phyloP scores from a whole-genome alignment of 345 rosid genomes.

The Litchi chinensis region DNA sequence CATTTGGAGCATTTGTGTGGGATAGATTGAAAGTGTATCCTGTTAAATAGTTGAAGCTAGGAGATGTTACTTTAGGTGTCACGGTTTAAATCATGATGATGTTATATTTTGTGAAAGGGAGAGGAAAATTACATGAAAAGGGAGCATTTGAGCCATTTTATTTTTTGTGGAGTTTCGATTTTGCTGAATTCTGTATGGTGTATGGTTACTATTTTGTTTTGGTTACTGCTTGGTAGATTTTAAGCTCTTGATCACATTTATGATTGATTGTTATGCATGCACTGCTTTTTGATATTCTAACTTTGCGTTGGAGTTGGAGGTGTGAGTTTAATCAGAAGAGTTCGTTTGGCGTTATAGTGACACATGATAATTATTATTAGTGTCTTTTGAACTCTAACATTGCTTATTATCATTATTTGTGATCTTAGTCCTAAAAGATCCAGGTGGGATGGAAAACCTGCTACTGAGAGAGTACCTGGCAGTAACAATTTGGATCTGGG shows the following conservation, averaged over 20 bases:
- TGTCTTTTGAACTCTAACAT: neutral
- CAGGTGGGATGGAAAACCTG: conserved; percentile 73
- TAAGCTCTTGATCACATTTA: neutral
- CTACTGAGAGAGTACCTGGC: conserved; percentile 42
- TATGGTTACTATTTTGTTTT: neutral
- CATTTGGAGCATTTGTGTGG: neutral
- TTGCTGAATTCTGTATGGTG: neutral
- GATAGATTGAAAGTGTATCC: neutral
- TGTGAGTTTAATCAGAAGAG: neutral
- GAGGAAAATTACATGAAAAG: neutral
- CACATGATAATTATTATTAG: neutral
- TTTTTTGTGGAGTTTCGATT: neutral
- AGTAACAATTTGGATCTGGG: conserved; percentile 37
- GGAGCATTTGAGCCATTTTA: neutral
- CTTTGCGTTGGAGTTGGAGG: neutral
- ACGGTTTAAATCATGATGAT: neutral
- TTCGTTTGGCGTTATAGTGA: neutral
- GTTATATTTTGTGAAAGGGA: neutral
- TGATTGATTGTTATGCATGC: neutral
- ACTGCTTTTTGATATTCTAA: neutral
- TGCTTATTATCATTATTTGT: neutral
- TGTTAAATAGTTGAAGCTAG: neutral
- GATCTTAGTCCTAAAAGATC: conserved; percentile 74
- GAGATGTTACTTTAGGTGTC: neutral
- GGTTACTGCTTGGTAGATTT: neutral